Evolutionary conservation across 2,329 filamentous ascomycete genomes (phyloP).

Genomic region (Apiospora aurea): DNA sequence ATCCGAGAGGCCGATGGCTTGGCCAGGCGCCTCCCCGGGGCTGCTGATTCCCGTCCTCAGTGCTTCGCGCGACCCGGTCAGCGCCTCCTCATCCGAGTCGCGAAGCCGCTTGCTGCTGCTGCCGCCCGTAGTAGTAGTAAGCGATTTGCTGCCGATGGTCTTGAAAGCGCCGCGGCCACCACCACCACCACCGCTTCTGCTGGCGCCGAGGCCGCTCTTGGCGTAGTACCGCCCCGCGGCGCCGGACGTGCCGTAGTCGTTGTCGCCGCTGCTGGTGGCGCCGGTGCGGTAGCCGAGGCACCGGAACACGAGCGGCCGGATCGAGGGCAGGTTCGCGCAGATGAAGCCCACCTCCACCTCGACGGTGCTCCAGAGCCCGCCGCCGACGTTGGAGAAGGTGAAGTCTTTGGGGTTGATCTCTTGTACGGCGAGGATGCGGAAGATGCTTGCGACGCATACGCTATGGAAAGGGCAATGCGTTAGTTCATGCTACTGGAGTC

Average conservation of each 20-base stretch:
- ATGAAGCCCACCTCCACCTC: constrained; percentile 41
- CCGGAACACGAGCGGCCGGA: constrained; percentile 33
- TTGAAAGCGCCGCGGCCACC: background rate
- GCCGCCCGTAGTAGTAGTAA: constrained; percentile 29
- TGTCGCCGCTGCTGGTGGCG: constrained; percentile 24
- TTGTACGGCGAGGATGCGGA: constrained; percentile 39
- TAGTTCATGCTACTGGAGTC: background rate
- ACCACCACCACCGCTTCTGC: background rate
- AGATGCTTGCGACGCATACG: constrained; percentile 39
- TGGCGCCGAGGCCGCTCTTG: background rate
- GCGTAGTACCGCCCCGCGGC: background rate
- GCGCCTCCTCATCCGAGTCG: constrained; percentile 37
- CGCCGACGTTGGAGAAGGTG: constrained; percentile 38
- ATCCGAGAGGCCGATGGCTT: constrained; percentile 32
- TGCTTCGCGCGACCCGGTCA: constrained; percentile 32
- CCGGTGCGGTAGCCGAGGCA: constrained; percentile 15
- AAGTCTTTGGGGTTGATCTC: constrained; percentile 38
- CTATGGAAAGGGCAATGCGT: constrained; percentile 25
- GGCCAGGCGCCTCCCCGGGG: constrained; percentile 26
- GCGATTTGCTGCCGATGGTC: background rate
- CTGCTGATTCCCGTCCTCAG: background rate
- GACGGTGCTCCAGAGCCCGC: constrained; percentile 40
- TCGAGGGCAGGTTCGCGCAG: constrained; percentile 39
- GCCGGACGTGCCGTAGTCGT: background rate
- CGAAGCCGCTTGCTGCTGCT: constrained; percentile 31